These are phyloP conservation scores for Tetracentron sinense DNA, from an alignment of 164 flowering plant species.

Conservation along the genomic window DNA sequence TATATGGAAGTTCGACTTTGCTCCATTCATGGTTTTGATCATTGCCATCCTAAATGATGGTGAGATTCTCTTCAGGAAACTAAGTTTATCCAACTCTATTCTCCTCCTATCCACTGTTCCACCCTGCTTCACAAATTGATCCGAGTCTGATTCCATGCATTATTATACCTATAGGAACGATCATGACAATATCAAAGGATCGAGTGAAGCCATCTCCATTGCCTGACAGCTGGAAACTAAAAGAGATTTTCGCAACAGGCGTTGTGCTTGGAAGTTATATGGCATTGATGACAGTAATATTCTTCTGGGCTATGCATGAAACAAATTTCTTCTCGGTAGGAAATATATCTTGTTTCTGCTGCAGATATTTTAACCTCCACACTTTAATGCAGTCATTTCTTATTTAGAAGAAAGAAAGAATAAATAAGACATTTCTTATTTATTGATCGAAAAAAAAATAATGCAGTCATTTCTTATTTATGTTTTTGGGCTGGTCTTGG, in stretches of 20 bases:
- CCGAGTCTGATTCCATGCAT: slow-evolving; percentile 6
- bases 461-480: slow-evolving; percentile 5
- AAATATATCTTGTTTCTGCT: background rate
- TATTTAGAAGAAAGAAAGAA: no score
- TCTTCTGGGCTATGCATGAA: slow-evolving; percentile 42
- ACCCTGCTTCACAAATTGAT: background rate
- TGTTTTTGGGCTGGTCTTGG: background rate
- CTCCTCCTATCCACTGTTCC: background rate
- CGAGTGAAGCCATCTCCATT: slow-evolving; percentile 54
- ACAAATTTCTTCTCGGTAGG: slow-evolving; percentile 38
- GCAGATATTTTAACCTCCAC: background rate
- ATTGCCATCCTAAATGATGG: slow-evolving; percentile 63
- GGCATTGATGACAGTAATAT: slow-evolving; percentile 48
- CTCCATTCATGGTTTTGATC: slow-evolving; percentile 27
- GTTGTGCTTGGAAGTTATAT: slow-evolving; percentile 49
- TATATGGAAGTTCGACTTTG: slow-evolving; percentile 91
- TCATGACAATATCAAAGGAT: slow-evolving; percentile 57
- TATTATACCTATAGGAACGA: slow-evolving; percentile 31
- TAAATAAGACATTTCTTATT: no score
- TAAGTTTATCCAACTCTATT: background rate
- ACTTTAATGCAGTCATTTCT: no score
- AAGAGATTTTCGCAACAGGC: slow-evolving; percentile 51
- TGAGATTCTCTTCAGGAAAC: slow-evolving; percentile 23
- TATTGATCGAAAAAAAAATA: no score
- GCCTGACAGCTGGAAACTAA: slow-evolving; percentile 57